Evolutionary conservation across 1,284 basidiomycete species (phyloP).

Genomic region (Ceratobasidium sp.): DNA sequence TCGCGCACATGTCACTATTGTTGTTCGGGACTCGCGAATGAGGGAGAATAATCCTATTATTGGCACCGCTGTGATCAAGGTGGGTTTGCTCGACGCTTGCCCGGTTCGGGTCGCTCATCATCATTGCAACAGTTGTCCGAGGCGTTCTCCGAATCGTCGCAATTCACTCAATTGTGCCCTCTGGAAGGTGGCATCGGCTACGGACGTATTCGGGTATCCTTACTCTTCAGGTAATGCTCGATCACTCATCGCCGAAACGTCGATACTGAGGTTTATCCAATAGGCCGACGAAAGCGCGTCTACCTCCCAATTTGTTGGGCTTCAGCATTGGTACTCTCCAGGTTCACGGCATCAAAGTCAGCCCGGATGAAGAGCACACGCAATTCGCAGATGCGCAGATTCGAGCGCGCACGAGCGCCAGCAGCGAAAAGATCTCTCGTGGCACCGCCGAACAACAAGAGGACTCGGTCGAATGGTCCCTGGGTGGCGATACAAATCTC

Average conservation of each 20-base stretch:
- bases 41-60: constrained; percentile 48
- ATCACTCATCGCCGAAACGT: not conserved
- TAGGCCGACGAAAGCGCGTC: constrained; percentile 27
- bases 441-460: constrained; percentile 21
- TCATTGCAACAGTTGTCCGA: constrained; percentile 38
- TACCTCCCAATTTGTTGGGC: constrained; percentile 44
- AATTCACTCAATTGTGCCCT: constrained; percentile 42
- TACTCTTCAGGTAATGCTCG: constrained; percentile 40
- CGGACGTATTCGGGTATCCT: constrained; percentile 44
- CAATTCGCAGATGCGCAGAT: constrained; percentile 29
- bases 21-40: constrained; percentile 46
- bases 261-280: not conserved
- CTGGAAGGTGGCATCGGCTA: constrained; percentile 47
- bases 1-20: constrained; percentile 40
- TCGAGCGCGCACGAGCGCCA: constrained; percentile 21
- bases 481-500: not conserved
- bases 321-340: constrained; percentile 43
- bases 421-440: constrained; percentile 25
- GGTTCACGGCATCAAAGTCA: constrained; percentile 38
- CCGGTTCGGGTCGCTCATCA: not conserved
- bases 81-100: not conserved
- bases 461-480: constrained; percentile 42
- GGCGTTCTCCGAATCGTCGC: constrained; percentile 40
- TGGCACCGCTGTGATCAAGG: constrained; percentile 42
- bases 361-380: constrained; percentile 20